These are phyloP conservation scores for Chaetoceros tenuissimus DNA, from an alignment of 108 stramenopile species.

Conservation along the genomic window DNA sequence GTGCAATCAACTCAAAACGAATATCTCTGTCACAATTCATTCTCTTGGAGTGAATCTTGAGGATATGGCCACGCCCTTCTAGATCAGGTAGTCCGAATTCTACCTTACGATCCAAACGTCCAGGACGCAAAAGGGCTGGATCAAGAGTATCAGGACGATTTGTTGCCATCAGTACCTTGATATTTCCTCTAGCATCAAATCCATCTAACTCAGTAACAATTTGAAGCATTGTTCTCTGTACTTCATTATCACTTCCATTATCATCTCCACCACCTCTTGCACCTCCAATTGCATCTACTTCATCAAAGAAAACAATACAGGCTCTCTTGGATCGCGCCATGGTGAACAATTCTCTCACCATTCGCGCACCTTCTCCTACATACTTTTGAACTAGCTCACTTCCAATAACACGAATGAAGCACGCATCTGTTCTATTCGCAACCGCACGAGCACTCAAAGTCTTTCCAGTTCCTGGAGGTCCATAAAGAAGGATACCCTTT, in stretches of 20 bases:
- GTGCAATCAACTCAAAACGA: conserved; percentile 96
- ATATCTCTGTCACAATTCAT: conserved; percentile 98
- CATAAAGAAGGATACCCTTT: conserved; percentile 93
- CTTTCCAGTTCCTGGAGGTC: conserved; percentile 96
- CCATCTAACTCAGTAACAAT: conserved; percentile 98
- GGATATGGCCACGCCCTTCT: conserved; percentile 93
- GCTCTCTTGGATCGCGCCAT: conserved; percentile 97
- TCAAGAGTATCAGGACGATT: conserved; percentile 97
- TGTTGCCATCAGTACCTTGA: conserved; percentile 98
- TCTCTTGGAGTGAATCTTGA: conserved; percentile 93
- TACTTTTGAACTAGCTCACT: conserved; percentile 95
- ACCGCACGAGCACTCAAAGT: conserved; percentile 89
- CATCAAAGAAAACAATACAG: conserved; percentile 96
- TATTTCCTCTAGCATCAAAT: conserved; percentile 96
- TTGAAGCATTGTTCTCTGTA: conserved; percentile 98
- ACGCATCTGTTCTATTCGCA: conserved; percentile 96
- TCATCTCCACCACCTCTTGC: conserved; percentile 80
- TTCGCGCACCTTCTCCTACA: conserved; percentile 98
- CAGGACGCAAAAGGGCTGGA: conserved; percentile 94
- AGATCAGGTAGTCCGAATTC: conserved; percentile 96
- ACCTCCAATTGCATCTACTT: conserved; percentile 91
- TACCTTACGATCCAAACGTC: conserved; percentile 96
- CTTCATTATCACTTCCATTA: conserved; percentile 90
- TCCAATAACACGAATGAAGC: conserved; percentile 97
- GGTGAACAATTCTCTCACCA: conserved; percentile 98